phyloP scores from a whole-genome alignment of 371 early-diverging fungal species.

The Mucor piriformis region DNA sequence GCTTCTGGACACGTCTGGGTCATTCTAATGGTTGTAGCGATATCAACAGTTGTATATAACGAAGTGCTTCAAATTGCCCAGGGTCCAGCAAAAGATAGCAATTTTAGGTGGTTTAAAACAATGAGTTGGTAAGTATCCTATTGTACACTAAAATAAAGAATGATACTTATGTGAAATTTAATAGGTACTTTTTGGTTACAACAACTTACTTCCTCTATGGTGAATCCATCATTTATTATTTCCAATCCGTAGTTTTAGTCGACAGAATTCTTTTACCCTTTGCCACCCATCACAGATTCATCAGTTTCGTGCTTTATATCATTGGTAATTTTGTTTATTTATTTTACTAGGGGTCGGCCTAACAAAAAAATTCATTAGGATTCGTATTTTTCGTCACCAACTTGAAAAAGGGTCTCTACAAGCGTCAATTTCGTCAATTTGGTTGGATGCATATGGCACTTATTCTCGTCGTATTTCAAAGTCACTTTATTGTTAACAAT shows the following conservation, averaged over 20 bases:
- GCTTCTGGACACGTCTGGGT: slow-evolving; percentile 75
- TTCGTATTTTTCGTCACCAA: slow-evolving; percentile 94
- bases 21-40: slow-evolving; percentile 77
- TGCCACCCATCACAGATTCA: slow-evolving; percentile 93
- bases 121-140: slow-evolving; percentile 87
- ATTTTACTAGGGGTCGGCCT: too few species aligned
- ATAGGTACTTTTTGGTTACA: slow-evolving; percentile 79
- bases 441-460: slow-evolving; percentile 97
- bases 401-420: slow-evolving; percentile 87
- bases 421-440: slow-evolving; percentile 92
- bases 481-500: slow-evolving; percentile 94
- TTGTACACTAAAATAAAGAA: slow-evolving; percentile 1
- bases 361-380: too few species aligned
- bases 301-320: slow-evolving; percentile 88
- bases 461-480: slow-evolving; percentile 85
- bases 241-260: slow-evolving; percentile 75
- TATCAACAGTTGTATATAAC: slow-evolving; percentile 78
- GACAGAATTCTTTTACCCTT: slow-evolving; percentile 83
- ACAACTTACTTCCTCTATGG: slow-evolving; percentile 94
- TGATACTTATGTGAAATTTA: not conserved
- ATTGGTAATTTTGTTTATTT: slow-evolving; percentile 59
- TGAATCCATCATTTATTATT: slow-evolving; percentile 88
- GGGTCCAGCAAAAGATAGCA: slow-evolving; percentile 78
- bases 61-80: slow-evolving; percentile 88
- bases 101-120: slow-evolving; percentile 86